A percentile compares a stretch with the other conserved stretches of the same genome.
Conservation (phyloP, 805 yeast genomes). For the Saccharomycopsis selenospora region DNA sequence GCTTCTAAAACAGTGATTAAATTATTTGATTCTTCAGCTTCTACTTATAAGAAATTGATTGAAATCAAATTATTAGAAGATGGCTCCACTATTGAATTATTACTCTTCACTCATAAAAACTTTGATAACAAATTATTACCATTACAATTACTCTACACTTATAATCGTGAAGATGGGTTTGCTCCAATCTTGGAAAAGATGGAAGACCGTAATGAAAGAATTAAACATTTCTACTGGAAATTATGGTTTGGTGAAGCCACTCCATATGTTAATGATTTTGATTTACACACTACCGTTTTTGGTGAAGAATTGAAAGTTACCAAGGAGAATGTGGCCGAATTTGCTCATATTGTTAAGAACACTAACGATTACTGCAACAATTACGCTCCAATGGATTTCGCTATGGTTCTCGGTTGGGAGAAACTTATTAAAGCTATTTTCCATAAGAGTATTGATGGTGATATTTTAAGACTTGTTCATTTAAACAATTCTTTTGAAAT, state of each 20-base stretch:
- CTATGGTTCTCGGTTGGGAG: conserved; percentile 97
- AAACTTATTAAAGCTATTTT: conserved; percentile 97
- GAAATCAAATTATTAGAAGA: conserved; percentile 46
- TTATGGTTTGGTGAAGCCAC: conserved; percentile 74
- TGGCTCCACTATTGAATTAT: conserved; percentile 51
- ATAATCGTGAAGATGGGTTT: conserved; percentile 82
- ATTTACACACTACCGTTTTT: conserved; percentile 39
- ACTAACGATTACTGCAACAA: conserved; percentile 42
- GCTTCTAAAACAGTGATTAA: conserved; percentile 52
- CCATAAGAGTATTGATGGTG: conserved; percentile 96
- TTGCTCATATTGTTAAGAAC: conserved; percentile 96
- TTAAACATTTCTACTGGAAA: conserved; percentile 95
- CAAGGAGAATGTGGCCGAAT: conserved; percentile 75
- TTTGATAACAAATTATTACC: conserved; percentile 67
- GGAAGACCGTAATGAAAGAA: conserved; percentile 86
- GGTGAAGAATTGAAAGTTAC: conserved; percentile 58
- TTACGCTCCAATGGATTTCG: conserved; percentile 98
- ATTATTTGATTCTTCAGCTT: conserved; percentile 66
- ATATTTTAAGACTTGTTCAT: conserved; percentile 87
- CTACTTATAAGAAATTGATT: conserved; percentile 60
- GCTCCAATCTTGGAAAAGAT: conserved; percentile 90
- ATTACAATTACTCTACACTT: conserved; percentile 70
- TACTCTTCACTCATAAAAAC: conserved; percentile 82
- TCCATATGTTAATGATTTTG: conserved; percentile 44
- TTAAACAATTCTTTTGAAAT: conserved; percentile 90